These are phyloP conservation scores for Ilex asprella DNA, from an alignment of 257 asterid genomes.

Conservation along the genomic window DNA sequence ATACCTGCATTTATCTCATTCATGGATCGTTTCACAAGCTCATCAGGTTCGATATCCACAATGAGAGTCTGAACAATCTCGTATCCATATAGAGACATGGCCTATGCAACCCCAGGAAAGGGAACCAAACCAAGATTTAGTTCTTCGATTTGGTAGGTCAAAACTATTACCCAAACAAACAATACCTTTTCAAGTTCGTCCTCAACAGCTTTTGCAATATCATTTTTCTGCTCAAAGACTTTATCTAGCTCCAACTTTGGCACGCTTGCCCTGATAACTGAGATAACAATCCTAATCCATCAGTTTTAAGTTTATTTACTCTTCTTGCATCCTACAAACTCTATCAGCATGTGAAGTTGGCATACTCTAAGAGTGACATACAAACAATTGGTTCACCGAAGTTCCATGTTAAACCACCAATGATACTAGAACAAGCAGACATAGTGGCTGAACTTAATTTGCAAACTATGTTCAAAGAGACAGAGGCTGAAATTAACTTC, in stretches of 20 bases:
- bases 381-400: no score
- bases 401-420: no score
- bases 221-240: slow-evolving; percentile 71
- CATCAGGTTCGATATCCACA: slow-evolving; percentile 81
- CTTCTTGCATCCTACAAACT: neutral
- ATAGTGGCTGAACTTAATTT: no score
- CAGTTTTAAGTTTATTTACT: no score
- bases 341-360: no score
- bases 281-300: no score
- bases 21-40: slow-evolving; percentile 78
- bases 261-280: slow-evolving; percentile 74
- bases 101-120: slow-evolving; percentile 24
- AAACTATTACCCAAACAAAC: neutral
- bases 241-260: slow-evolving; percentile 64
- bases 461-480: no score
- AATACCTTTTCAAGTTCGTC: slow-evolving; percentile 70
- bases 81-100: slow-evolving; percentile 73
- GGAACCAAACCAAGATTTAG: no score
- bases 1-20: slow-evolving; percentile 71
- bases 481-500: no score
- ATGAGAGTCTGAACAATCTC: slow-evolving; percentile 83
- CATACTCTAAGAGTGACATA: no score
- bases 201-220: slow-evolving; percentile 75
- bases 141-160: no score
- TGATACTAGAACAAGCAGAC: no score